Evolutionary conservation across 148 eudicot genomes (phyloP).

Genomic region (Salicornia ramosissima): DNA sequence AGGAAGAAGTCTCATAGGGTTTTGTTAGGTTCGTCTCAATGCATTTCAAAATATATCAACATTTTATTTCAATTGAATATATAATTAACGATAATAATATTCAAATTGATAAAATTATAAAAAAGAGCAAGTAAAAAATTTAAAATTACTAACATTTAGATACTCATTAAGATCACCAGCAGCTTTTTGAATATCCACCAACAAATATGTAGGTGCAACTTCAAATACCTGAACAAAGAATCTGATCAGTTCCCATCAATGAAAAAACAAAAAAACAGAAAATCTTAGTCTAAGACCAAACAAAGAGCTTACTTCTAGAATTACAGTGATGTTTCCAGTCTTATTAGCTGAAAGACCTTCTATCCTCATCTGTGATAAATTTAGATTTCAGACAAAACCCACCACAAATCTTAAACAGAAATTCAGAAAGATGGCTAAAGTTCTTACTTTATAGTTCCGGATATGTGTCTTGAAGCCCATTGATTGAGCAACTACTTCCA

Average conservation of each 20-base stretch:
- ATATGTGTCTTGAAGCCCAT: conserved; percentile 99
- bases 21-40: too few species aligned
- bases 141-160: conserved; percentile 60
- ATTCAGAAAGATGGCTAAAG: background rate
- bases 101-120: background rate
- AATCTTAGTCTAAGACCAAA: background rate
- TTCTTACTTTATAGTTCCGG: conserved; percentile 75
- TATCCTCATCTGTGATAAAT: conserved; percentile 70
- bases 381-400: background rate
- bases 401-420: background rate
- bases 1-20: too few species aligned
- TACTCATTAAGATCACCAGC: conserved; percentile 80
- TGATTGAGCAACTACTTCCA: conserved; percentile 97
- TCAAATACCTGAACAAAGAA: conserved; percentile 51
- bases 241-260: background rate
- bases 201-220: conserved; percentile 72
- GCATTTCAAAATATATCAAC: too few species aligned
- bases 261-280: background rate
- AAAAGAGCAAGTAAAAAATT: background rate
- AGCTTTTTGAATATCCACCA: conserved; percentile 88
- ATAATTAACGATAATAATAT: too few species aligned
- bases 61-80: too few species aligned
- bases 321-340: conserved; percentile 69
- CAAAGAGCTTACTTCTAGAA: conserved; percentile 59
- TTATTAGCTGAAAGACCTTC: conserved; percentile 82